Evolutionary conservation across 768 basidiomycete species (phyloP), one percentile per base, ranked within the genome.

Genomic region (Mycena chlorophos): DNA sequence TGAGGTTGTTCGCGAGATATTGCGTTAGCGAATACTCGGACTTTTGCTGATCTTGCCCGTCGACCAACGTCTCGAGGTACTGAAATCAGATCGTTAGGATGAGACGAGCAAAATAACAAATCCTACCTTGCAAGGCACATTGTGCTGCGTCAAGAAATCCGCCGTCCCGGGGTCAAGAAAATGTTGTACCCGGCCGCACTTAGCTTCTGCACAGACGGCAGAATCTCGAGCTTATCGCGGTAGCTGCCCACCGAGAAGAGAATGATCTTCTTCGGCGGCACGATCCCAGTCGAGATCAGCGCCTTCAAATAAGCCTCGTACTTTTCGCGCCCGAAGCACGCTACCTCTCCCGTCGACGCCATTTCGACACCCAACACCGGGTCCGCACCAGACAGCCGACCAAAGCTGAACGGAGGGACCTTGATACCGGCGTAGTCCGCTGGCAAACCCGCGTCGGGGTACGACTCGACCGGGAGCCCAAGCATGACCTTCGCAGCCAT

Each of bases 291-390:
- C 25, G 96, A 95, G 58, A 98, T 91, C 54, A 98, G 79, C 1
- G 92, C 95, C 76, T 99, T 99, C 66, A 98, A 78, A n/a, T n/a
- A 99, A 3, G 96, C 96, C 69, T 99, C 97, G 69, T 96, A 98
- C 73, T 95, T 97, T 77, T 99, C 89, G 61, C 81, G 86, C 5
- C 96, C 96, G 71, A 99, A 99, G 75, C 96, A 98, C 17, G 97
- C 97, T 23, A 99, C 96, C 70, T 99, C 96, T 55, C 96, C 96
- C 0, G 96, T 99, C n/a, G 97, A 98, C 16, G 96, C 97, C 96
- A 99, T 99, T 77, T 99, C 96, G 39, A 98, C 96, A 66, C 96
- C 96, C 13, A 98, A 83, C 5, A 98, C 88, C 19, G 96, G 96
- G 69, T 99, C 97, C 19, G 96, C 96, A 23, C 96, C 96, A 19